Evolutionary conservation across 192 early-diverging fungal species (phyloP), one percentile per base, ranked within the genome.

Genomic region (Podila epicladia): DNA sequence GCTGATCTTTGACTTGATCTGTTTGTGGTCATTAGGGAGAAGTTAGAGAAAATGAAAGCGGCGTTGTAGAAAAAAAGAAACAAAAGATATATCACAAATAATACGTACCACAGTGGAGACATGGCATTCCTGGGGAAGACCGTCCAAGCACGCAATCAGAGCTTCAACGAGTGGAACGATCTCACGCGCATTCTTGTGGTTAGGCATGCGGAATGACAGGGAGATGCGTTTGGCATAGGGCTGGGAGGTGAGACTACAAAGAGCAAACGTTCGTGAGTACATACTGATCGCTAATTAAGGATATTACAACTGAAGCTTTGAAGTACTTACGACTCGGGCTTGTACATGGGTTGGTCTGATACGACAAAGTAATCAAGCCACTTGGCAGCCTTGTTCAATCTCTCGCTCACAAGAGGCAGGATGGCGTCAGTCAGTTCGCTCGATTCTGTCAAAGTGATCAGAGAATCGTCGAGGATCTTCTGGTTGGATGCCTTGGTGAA

Each of bases 321-420:
- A 45, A 17, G 9, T 31, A 49, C 77, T 11, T 73, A 80, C 77
- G 19, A 55, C 32, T 72, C 71, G 4, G 77, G 77, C 48, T 73
- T 80, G 67, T 32, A 26, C 22, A 57, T 28, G 20, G 77, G 77
- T 61, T 80, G 77, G 29, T 80, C 77, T 5, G 77, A 73, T 13
- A 80, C 77, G n/a, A 80, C 53, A 80, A 80, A 80, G 50, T 80
- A 80, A 28, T 80, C 77, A 13, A 80, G 65, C 77, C 71, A 80
- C 3, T 73, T n/a, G 15, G 66, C 77, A 31, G 77, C 77, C 51
- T 73, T 29, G 62, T 80, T 80, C 29, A 80, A 12, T 29, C 69
- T 63, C 3, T 68, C 66, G 17, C 62, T 33, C 22, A 80, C 60
- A 13, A 80, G 26, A 9, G 77, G 77, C 71, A 80, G 31, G 49